phyloP scores from a whole-genome alignment of 495 filamentous ascomycete genomes.

The Hyaloscypha variabilis region DNA sequence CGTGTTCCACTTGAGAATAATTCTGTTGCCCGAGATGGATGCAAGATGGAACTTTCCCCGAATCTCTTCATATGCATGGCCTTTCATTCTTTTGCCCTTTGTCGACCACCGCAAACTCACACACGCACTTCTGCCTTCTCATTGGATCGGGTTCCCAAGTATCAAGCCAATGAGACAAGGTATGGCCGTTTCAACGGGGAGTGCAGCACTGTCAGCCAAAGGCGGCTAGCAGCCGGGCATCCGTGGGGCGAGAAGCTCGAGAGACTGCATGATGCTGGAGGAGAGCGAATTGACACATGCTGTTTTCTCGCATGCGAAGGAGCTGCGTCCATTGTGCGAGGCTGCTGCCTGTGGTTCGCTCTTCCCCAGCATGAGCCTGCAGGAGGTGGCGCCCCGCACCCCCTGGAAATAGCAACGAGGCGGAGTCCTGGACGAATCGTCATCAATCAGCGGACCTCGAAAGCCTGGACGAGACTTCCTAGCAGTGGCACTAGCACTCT shows the following conservation, averaged over 20 bases:
- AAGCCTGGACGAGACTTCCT: conserved; percentile 8
- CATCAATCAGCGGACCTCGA: neutral
- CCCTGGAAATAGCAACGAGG: conserved; percentile 24
- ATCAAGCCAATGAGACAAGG: neutral
- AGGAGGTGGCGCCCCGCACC: conserved; percentile 12
- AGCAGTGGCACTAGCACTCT: neutral
- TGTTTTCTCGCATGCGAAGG: neutral
- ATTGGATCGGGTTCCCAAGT: neutral
- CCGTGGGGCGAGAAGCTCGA: neutral
- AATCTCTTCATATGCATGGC: neutral
- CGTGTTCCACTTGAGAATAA: neutral
- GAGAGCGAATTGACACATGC: neutral
- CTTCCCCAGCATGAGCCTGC: neutral
- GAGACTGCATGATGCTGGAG: neutral
- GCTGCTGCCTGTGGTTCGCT: neutral
- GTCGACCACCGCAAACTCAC: too few species aligned
- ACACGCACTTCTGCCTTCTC: neutral
- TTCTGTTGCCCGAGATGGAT: neutral
- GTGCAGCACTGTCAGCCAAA: too few species aligned
- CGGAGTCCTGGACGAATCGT: conserved; percentile 23
- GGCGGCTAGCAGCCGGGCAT: neutral
- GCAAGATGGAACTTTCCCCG: neutral
- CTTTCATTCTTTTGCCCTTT: too few species aligned
- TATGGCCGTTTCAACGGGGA: neutral
- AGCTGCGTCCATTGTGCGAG: neutral